These are phyloP conservation scores for Bryoerythrophyllum caledonicum DNA, from an alignment of 225 moss, liverwort and hornwort genomes.

Conservation along the genomic window DNA sequence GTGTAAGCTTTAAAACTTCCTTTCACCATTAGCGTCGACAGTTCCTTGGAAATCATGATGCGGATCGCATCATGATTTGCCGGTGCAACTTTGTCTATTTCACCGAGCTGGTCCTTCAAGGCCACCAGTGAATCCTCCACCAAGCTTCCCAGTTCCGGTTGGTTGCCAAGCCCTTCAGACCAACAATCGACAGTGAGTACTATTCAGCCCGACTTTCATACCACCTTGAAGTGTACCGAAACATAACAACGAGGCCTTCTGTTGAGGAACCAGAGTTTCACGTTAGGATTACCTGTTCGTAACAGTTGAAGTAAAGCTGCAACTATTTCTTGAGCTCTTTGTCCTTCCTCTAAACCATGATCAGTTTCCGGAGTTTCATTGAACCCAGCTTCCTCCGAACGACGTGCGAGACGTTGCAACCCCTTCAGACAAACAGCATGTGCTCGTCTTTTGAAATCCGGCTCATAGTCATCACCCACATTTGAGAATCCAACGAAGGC, in stretches of 20 bases:
- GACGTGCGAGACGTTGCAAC: constrained; percentile 35
- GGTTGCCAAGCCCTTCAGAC: constrained; percentile 26
- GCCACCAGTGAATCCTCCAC: constrained; percentile 44
- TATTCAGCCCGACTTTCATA: too few relatives aligned
- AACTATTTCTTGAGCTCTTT: too few relatives aligned
- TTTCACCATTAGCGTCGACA: constrained; percentile 11
- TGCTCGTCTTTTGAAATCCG: constrained; percentile 6
- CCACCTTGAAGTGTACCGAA: too few relatives aligned
- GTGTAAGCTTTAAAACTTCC: background rate
- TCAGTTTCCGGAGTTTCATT: constrained; percentile 1
- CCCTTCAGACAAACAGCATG: constrained; percentile 25
- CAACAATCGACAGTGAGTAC: constrained; percentile 22
- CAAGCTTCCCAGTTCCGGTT: constrained; percentile 21
- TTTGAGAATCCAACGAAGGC: too few relatives aligned
- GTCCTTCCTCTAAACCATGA: background rate
- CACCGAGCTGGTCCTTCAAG: constrained; percentile 31
- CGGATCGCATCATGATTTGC: constrained; percentile 22
- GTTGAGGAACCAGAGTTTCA: too few relatives aligned
- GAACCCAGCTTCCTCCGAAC: constrained; percentile 9
- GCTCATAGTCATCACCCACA: too few relatives aligned
- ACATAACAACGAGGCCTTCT: background rate
- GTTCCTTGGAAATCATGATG: constrained; percentile 16
- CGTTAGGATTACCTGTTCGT: too few relatives aligned
- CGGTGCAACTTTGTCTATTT: constrained; percentile 8
- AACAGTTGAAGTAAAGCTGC: too few relatives aligned